Evolutionary conservation across 2,329 filamentous ascomycete species (phyloP), one percentile per base, ranked within the genome.

Genomic region (Fonsecaea pugnacius): DNA sequence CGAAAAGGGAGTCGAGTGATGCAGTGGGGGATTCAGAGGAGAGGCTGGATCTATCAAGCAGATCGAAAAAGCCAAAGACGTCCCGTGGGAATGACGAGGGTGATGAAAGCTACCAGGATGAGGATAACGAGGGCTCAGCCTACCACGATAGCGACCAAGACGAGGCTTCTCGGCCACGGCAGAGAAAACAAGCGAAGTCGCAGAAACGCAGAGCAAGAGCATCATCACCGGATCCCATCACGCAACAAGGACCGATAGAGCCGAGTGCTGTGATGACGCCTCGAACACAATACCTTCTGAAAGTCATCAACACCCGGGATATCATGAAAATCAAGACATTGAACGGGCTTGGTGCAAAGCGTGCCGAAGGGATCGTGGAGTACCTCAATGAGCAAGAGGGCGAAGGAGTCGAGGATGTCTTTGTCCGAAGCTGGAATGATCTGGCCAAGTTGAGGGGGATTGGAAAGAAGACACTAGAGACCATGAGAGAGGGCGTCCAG

Each of bases 291-390:
- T 75, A 78, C 50, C 73, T 82, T 9, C 74, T 82, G 5, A 76
- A 76, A 9, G 75, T 81, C 38, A 77, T 82, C 67, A 82, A 82
- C 66, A 78, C 78, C 1, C 73, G 79, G 7, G 78, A 82, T 56
- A 70, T 81, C 16, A 74, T 71, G 56, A 77, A 78, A 68, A 82
- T 82, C 66, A 80, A 78, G 69, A 67, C 78, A 9, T 73, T 82
- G 7, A 80, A 78, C 59, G 80, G 80, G 12, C 76, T 83, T 6
- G 80, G 80, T 1, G 74, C 73, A 8, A 82, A 81, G 64, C 81
- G 79, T 67, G 80, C 80, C 3, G 79, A 82, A 65, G 76, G 77
- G 0, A 81, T 82, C 58, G 77, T 82, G 24, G 77, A 81, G 65
- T 80, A 78, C 58, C 74, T 82, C 10, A 78, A 77, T 53, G 73